Base-by-base conservation (phyloP, 2,329 filamentous ascomycete species). In the Fusarium tricinctum region DNA sequence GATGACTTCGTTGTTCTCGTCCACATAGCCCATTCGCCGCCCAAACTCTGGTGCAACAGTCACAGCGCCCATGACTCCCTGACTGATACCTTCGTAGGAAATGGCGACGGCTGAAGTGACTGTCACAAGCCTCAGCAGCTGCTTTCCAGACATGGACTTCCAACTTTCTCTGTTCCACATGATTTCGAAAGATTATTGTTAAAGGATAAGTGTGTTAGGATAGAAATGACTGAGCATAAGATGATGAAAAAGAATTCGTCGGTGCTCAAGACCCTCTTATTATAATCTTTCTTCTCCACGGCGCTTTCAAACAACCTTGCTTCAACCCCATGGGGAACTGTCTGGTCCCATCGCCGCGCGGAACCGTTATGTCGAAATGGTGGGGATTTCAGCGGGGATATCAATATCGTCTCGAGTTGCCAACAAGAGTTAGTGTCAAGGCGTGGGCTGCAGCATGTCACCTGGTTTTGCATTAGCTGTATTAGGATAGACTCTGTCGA, bases 41-140 rank as follows among this genome's bases (percentile, higher is more conserved):
- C 58, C 58, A 52, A 80, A 82, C 35, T 75, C 69, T 1, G 79
- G 79, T 17, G 78, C 73, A 17, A 77, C 73, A 48, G 83, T 85
- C 45, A 85, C 82, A 38, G 81, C 81, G 49, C 83, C 83, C 81
- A 85, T 83, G 23, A 85, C 82, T 50, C 83, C 83, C 65, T 85
- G 83, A 57, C 85, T 82, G 76, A 84, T 67, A 22, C 66, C 66
- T 54, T 68, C 63, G 46, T 68, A 68, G 23, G 63, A 63, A 13
- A 68, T 66, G 19, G 63, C 66, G 7, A 63, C 58, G n/a, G 66
- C 66, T 0, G 66, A 66, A 20, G 56, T 43, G 19, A 33, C 4
- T 23, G 58, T 66, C 12, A 63, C 58, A 43, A 68, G 66, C 17
- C 39, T 66, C 20, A 66, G 58, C 45, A 68, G 17, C 28, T 58